Percentiles rank a stretch among this genome's conserved stretches.
Evolutionary conservation across 208 protist species (phyloP).

Genomic region (Acanthamoeba lenticulata): DNA sequence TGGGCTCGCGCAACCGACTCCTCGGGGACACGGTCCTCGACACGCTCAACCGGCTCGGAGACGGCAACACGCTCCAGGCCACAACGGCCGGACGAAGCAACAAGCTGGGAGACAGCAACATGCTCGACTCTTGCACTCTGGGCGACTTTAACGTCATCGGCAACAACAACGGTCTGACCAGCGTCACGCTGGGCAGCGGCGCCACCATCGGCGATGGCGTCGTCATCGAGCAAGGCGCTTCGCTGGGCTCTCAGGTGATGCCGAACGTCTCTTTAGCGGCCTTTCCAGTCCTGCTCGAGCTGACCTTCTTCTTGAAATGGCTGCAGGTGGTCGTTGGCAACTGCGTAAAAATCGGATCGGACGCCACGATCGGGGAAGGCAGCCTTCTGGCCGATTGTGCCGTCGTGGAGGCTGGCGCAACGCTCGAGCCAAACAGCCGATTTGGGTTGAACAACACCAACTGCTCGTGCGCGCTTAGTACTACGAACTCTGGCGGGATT

Average conservation of each 20-base stretch:
- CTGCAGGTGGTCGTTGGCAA: not conserved
- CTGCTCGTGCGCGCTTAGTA: not conserved
- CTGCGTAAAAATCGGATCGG: not conserved
- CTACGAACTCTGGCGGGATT: not conserved
- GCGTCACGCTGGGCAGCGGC: not conserved
- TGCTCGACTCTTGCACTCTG: not conserved
- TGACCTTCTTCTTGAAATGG: not conserved
- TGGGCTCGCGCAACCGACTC: not conserved
- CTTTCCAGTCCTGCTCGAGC: no score
- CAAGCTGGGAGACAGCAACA: not conserved
- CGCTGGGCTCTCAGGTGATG: not conserved
- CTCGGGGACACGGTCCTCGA: not conserved
- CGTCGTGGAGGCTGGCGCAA: not conserved
- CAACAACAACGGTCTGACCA: not conserved
- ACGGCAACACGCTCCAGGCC: not conserved
- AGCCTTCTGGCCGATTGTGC: not conserved
- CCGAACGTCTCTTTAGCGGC: no score
- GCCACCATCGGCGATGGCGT: not conserved
- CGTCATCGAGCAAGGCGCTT: not conserved
- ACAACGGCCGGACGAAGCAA: not conserved
- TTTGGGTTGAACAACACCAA: not conserved
- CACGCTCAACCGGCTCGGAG: not conserved
- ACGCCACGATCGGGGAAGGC: not conserved
- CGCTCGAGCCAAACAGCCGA: not conserved
- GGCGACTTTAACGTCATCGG: not conserved